Base-by-base conservation (phyloP, 768 basidiomycete genomes). In the Punctularia strigosozonata region DNA sequence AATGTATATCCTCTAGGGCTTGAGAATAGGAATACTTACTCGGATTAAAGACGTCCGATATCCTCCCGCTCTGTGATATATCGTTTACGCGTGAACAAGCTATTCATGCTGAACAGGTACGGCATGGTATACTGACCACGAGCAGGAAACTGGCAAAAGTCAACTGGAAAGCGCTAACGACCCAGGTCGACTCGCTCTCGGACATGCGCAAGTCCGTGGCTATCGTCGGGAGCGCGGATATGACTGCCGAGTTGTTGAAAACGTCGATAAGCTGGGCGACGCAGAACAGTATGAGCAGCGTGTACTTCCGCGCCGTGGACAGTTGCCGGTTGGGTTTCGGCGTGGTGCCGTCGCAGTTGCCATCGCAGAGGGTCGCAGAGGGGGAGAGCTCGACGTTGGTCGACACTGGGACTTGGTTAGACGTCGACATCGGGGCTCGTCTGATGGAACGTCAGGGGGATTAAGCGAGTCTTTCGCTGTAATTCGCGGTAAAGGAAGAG, bases 121-220 rank as follows among this genome's bases (percentile, higher is more conserved):
- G 13, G 42, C 6, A 4, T 8, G 23, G 25, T 17, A 31, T 30
- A 50, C 59, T 23, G 42, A 61, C 58, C 22, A 58, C 42, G 41
- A 63, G 53, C n/a, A 62, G 48, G 38, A 69, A 60, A 2, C 68
- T 56, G 8, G 69, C 62, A 48, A 69, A 71, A 2, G 56, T 61
- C 13, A 59, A 43, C 25, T 66, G 56, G 43, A 61, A 69, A 10
- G 64, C 66, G 31, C 63, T 60, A 19, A 66, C 47, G 4, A 68
- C 40, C 68, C 69, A 71, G 24, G 58, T 55, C 15, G 47, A 50
- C 36, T 54, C 42, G 24, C 41, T 52, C 36, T 47, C 35, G n/a
- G 43, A 48, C 17, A 56, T 51, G 20, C 43, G 36, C 14, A 57
- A 36, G 3, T 44, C 35, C 5, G 17, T 4, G 25, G 52, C 45